phyloP scores from a whole-genome alignment of 2,329 filamentous ascomycete genomes.

The Scedosporium aurantiacum region DNA sequence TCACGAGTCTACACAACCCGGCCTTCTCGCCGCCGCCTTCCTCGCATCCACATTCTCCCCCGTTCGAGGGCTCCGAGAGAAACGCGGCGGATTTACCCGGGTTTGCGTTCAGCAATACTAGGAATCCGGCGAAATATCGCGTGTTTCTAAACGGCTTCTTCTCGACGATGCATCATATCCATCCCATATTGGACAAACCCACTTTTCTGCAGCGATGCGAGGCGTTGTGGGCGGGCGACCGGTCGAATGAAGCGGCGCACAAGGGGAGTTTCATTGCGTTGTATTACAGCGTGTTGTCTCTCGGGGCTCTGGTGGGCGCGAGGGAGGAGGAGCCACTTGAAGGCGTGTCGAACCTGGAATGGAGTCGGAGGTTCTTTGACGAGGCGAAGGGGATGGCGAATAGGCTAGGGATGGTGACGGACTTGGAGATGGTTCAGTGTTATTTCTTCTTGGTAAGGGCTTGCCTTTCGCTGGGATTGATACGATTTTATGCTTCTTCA shows the following conservation, averaged over 20 bases:
- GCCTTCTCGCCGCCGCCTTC: slow-evolving; percentile 25
- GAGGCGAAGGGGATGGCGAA: slow-evolving; percentile 27
- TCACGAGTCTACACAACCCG: slow-evolving; percentile 33
- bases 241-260: slow-evolving; percentile 13
- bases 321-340: slow-evolving; percentile 30
- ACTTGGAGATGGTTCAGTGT: slow-evolving; percentile 35
- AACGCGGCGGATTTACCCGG: neutral
- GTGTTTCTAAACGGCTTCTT: slow-evolving; percentile 36
- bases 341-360: slow-evolving; percentile 31
- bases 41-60: neutral
- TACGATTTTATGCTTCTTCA: no score
- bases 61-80: slow-evolving; percentile 6
- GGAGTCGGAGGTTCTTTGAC: slow-evolving; percentile 33
- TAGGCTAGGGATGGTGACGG: slow-evolving; percentile 28
- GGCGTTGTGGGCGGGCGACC: slow-evolving; percentile 11
- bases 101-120: slow-evolving; percentile 8
- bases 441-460: slow-evolving; percentile 31
- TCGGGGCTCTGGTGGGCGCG: slow-evolving; percentile 32
- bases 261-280: slow-evolving; percentile 30
- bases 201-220: slow-evolving; percentile 30
- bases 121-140: slow-evolving; percentile 30
- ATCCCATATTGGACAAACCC: slow-evolving; percentile 35
- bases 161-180: slow-evolving; percentile 34
- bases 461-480: neutral
- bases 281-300: slow-evolving; percentile 33